Base-by-base conservation (phyloP, 2,329 filamentous ascomycete genomes). In the Aspergillus floridensis region DNA sequence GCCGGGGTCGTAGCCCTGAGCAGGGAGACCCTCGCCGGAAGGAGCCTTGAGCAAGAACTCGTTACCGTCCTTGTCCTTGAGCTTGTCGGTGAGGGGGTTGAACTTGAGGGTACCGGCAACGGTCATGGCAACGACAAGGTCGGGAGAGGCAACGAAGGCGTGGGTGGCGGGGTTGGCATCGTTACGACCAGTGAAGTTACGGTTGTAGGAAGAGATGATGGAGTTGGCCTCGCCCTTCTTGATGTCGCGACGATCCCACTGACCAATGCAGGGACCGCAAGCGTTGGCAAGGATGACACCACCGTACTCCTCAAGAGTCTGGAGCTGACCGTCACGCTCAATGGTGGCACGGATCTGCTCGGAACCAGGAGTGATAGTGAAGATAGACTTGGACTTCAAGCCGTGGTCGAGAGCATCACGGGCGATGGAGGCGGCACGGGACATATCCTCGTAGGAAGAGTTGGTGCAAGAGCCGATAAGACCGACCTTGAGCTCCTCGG, bases 381-480 rank as follows among this genome's bases (percentile, higher is more conserved):
- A 98, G 66, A 92, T 81, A 66, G 92, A 80, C 85, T 96, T 96
- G 70, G 95, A 85, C 86, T 98, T 98, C 75, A 99, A 73, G 65
- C 95, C 95, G 77, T 97, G 93, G 77, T 90, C 82, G 69, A 97
- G 86, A 67, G 95, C 95, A 76, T 98, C 92, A 69, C 88, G 88
- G 65, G 91, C 93, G 76, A 98, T 96, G 63, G 90, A 92, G 63
- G 93, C 93, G 67, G 89, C 92, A 67, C 95, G 91, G 71, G 88
- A 90, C 93, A 98, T 98, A 75, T 98, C 95, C 82, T 89, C 86
- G 72, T 89, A 89, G 2, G 86, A 89, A 51, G 86, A 89, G 87
- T 99, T 99, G 71, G 95, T 99, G 90, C 95, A 99, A 72, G 93
- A 97, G 69, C 95, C 95, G 72, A 99, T 98, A 59, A 99, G 83